phyloP scores from a whole-genome alignment of 169 alveolate species.

The Perkinsus chesapeaki region DNA sequence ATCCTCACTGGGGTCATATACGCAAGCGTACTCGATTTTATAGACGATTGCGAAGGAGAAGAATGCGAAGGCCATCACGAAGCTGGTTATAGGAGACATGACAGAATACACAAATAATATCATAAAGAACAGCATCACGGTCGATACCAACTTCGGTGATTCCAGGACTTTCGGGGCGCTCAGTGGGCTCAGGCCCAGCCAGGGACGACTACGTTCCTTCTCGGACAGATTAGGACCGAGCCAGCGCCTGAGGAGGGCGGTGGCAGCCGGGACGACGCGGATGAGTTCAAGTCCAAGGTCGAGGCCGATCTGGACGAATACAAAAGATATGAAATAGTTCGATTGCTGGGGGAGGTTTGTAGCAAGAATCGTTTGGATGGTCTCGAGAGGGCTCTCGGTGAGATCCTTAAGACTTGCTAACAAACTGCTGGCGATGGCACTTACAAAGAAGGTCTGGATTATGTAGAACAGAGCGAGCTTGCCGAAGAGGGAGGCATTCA shows the following conservation, averaged over 20 bases:
- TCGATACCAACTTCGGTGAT: background rate
- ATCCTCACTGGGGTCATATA: background rate
- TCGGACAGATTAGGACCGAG: background rate
- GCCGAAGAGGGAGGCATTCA: background rate
- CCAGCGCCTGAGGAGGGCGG: background rate
- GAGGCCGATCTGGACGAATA: background rate
- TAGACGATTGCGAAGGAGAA: background rate
- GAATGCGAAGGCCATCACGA: background rate
- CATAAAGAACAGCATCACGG: background rate
- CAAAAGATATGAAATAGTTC: background rate
- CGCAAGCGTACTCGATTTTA: background rate
- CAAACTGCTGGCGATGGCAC: background rate
- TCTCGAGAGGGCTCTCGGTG: background rate
- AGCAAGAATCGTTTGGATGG: background rate
- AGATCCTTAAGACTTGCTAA: background rate
- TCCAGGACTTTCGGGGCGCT: background rate
- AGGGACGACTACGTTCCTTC: background rate
- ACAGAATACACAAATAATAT: background rate
- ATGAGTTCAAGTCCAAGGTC: background rate
- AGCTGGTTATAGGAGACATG: background rate
- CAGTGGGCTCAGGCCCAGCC: background rate
- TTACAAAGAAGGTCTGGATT: background rate
- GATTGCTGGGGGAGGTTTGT: background rate
- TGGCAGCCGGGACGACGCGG: background rate
- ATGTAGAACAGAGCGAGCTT: background rate